Percentiles rank a stretch among this genome's conserved stretches.
These are phyloP conservation scores for Quercus agrifolia DNA, from an alignment of 306 rosid species.

Conservation along the genomic window DNA sequence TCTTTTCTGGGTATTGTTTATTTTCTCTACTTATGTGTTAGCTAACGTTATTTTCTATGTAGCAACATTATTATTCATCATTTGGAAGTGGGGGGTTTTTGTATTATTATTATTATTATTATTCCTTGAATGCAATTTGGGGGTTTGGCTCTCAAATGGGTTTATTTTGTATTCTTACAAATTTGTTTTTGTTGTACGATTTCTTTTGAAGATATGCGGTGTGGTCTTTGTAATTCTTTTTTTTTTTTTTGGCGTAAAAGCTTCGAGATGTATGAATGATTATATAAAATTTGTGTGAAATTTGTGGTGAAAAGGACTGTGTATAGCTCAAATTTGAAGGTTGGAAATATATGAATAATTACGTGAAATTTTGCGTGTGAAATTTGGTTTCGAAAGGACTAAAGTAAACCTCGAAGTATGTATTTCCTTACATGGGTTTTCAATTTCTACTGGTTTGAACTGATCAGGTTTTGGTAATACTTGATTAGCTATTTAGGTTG, in stretches of 20 bases:
- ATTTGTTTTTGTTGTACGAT: background rate
- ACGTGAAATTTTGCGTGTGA: background rate
- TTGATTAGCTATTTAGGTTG: background rate
- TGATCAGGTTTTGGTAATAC: background rate
- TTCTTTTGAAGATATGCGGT: too few relatives aligned
- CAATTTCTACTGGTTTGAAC: background rate
- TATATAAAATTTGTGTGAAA: background rate
- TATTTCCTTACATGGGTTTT: conserved; percentile 7
- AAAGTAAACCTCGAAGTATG: background rate
- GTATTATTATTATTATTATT: background rate
- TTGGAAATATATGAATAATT: background rate
- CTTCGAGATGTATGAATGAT: background rate
- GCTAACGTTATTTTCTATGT: background rate
- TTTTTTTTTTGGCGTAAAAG: too few relatives aligned
- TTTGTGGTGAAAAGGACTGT: background rate
- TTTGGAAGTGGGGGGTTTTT: background rate
- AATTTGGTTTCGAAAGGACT: conserved; percentile 1
- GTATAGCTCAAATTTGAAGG: background rate
- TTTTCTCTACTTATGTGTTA: conserved; percentile 11
- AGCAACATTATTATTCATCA: background rate
- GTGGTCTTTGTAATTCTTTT: too few relatives aligned
- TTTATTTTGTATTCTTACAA: background rate
- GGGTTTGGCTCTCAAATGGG: background rate
- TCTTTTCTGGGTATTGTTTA: background rate
- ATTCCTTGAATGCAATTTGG: background rate